Percentiles rank a stretch among this genome's conserved stretches.
phyloP scores from a whole-genome alignment of 2,329 filamentous ascomycete genomes.

The Didymosphaeria variabile region DNA sequence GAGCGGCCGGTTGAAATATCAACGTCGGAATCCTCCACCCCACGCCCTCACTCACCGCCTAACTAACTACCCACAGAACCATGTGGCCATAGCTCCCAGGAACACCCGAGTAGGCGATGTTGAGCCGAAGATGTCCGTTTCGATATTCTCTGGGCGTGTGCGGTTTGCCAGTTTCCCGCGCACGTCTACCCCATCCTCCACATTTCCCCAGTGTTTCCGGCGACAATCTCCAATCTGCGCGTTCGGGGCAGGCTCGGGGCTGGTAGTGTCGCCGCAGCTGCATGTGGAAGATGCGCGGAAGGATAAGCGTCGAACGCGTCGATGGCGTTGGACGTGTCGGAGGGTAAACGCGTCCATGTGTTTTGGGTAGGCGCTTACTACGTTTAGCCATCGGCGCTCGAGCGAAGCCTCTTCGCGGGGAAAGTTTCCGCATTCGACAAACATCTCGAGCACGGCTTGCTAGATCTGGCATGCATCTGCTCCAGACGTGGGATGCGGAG shows the following conservation, averaged over 20 bases:
- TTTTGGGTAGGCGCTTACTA: constrained; percentile 3
- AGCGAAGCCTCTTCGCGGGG: neutral
- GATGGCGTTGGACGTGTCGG: constrained; percentile 9
- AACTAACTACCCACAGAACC: neutral
- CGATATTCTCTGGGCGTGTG: constrained; percentile 4
- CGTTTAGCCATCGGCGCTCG: neutral
- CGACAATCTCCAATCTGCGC: constrained; percentile 15
- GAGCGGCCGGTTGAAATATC: constrained; percentile 14
- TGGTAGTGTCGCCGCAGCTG: neutral
- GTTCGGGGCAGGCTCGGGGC: constrained; percentile 4
- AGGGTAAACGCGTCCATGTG: neutral
- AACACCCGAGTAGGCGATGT: neutral
- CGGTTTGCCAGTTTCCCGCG: neutral
- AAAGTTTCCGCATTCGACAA: constrained; percentile 13
- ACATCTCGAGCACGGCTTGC: neutral
- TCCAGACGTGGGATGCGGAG: constrained; percentile 4
- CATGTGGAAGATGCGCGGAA: neutral
- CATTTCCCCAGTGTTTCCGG: constrained; percentile 12
- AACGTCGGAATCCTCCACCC: neutral
- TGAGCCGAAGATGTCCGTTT: constrained; percentile 9
- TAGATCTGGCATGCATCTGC: neutral
- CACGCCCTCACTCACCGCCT: constrained; percentile 10
- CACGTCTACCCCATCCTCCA: constrained; percentile 10
- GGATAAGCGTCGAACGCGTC: neutral
- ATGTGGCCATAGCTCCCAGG: constrained; percentile 32